Evolutionary conservation across 2,329 filamentous ascomycete genomes (phyloP).

Genomic region (Sclerotinia trifoliorum): DNA sequence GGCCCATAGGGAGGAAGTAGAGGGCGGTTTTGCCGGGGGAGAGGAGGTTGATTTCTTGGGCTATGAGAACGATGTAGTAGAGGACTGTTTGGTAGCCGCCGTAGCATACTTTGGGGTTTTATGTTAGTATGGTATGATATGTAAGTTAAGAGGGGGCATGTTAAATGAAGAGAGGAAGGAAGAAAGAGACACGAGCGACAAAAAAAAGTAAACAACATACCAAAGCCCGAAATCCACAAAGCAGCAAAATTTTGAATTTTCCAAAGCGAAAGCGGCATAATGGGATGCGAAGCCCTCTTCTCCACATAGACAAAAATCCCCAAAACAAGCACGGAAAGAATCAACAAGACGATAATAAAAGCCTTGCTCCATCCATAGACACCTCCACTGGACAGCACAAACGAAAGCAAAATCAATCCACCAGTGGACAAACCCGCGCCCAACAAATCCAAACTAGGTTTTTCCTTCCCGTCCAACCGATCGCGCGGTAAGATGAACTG

Average conservation of each 20-base stretch:
- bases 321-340: slow-evolving; percentile 43
- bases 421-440: slow-evolving; percentile 45
- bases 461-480: slow-evolving; percentile 38
- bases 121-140: not conserved
- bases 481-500: slow-evolving; percentile 44
- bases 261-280: slow-evolving; percentile 49
- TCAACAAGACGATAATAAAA: slow-evolving; percentile 46
- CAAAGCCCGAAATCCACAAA: slow-evolving; percentile 47
- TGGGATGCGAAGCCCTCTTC: slow-evolving; percentile 46
- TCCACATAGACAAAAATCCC: slow-evolving; percentile 44
- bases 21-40: slow-evolving; percentile 44
- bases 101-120: slow-evolving; percentile 40
- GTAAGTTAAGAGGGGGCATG: no score
- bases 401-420: slow-evolving; percentile 46
- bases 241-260: slow-evolving; percentile 48
- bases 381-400: slow-evolving; percentile 47
- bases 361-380: slow-evolving; percentile 48
- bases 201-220: slow-evolving; percentile 29
- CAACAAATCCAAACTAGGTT: slow-evolving; percentile 44
- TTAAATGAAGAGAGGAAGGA: not conserved
- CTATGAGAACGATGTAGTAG: slow-evolving; percentile 46
- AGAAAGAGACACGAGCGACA: not conserved
- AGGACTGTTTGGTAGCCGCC: slow-evolving; percentile 46
- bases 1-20: slow-evolving; percentile 45
- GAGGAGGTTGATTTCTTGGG: slow-evolving; percentile 44